Evolutionary conservation across 2,329 filamentous ascomycete genomes (phyloP).

Genomic region (Diaporthe destruens): DNA sequence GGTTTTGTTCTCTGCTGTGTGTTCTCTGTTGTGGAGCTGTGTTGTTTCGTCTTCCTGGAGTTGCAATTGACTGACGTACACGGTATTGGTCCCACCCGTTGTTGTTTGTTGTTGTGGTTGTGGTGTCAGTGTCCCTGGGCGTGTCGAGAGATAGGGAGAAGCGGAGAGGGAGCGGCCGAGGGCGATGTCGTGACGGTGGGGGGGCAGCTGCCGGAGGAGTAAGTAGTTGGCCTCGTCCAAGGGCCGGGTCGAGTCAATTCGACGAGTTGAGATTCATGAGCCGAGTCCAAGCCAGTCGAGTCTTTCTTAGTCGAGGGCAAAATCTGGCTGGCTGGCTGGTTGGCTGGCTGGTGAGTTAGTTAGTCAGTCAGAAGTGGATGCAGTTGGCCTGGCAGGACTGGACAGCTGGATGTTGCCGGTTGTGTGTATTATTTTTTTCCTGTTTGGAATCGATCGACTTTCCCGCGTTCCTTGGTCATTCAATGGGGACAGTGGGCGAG

Average conservation of each 20-base stretch:
- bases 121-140: constrained; percentile 1
- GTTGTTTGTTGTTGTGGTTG: constrained; percentile 14
- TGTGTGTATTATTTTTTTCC: constrained; percentile 23
- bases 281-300: constrained; percentile 19
- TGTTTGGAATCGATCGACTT: constrained; percentile 42
- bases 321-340: too few species aligned
- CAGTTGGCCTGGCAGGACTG: constrained; percentile 30
- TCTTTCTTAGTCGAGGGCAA: not conserved
- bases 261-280: constrained; percentile 2
- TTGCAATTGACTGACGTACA: constrained; percentile 16
- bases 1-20: not conserved
- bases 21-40: not conserved
- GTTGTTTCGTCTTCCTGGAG: not conserved
- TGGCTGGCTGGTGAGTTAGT: constrained; percentile 1
- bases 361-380: constrained; percentile 15
- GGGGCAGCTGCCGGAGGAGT: constrained; percentile 5
- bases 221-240: not conserved
- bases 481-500: constrained; percentile 25
- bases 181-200: constrained; percentile 12
- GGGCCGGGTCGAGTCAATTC: constrained; percentile 14
- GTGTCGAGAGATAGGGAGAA: constrained; percentile 7
- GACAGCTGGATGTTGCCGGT: constrained; percentile 11
- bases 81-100: constrained; percentile 23
- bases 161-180: not conserved
- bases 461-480: constrained; percentile 42